Conservation (phyloP, 164 flowering plant genomes). For the Vitis rupestris region DNA sequence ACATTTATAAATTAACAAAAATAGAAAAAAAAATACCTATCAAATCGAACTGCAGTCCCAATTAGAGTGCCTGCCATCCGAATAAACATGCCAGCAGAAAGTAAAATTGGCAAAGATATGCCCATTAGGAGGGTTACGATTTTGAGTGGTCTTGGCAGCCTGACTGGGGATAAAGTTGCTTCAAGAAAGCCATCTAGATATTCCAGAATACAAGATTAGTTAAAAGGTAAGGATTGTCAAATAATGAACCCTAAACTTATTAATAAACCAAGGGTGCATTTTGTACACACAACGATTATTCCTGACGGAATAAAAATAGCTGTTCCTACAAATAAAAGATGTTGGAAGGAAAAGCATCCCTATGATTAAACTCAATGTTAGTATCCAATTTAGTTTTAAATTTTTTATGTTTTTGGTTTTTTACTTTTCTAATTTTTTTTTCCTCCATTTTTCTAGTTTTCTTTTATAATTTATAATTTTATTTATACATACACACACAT, state of each 20-base stretch:
- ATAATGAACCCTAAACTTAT: neutral
- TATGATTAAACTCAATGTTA: too few relatives aligned
- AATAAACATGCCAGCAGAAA: conserved; percentile 71
- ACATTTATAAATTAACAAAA: neutral
- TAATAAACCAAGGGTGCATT: neutral
- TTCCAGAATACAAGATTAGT: conserved; percentile 17
- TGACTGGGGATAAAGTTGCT: conserved; percentile 79
- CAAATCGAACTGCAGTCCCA: conserved; percentile 70
- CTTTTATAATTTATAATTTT: too few relatives aligned
- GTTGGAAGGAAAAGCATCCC: too few relatives aligned
- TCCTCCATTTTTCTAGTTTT: too few relatives aligned
- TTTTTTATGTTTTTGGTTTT: too few relatives aligned
- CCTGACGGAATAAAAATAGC: too few relatives aligned
- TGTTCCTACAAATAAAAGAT: too few relatives aligned
- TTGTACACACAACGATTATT: too few relatives aligned
- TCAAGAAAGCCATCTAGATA: conserved; percentile 90
- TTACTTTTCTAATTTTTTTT: too few relatives aligned
- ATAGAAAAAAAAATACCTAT: conserved; percentile 44
- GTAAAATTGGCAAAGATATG: conserved; percentile 54
- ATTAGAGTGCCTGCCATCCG: conserved; percentile 50
- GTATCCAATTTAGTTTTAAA: too few relatives aligned
- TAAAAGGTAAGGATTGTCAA: neutral
- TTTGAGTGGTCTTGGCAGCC: conserved; percentile 85
- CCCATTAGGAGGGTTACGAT: conserved; percentile 69
- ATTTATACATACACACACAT: too few relatives aligned